Evolutionary conservation across 768 basidiomycete species (phyloP).

Genomic region (Porphyrellus cyaneotinctus): DNA sequence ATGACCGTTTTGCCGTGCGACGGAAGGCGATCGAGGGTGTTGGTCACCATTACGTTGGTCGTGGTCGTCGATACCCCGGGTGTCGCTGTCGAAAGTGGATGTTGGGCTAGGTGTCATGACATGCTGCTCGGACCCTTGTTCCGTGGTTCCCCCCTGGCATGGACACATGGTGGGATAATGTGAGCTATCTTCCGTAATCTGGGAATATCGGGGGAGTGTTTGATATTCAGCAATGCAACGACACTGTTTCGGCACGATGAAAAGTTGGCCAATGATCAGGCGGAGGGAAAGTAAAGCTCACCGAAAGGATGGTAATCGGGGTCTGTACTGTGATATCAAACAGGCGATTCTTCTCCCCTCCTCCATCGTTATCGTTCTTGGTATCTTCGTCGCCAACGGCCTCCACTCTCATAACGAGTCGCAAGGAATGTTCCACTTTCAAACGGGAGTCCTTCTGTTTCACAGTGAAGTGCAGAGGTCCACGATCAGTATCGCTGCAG

Average conservation of each 20-base stretch:
- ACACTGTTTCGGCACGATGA: conserved; percentile 44
- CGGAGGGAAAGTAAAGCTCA: conserved; percentile 36
- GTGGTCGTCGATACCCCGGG: not conserved
- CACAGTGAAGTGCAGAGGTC: conserved; percentile 66
- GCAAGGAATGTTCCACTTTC: conserved; percentile 69
- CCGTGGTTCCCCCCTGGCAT: conserved; percentile 28
- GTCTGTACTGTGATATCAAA: conserved; percentile 88
- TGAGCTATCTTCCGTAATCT: conserved; percentile 23
- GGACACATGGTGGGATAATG: conserved; percentile 36
- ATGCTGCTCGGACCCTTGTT: not conserved
- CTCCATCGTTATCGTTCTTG: conserved; percentile 53
- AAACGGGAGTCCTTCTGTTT: conserved; percentile 65
- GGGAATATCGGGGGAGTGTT: conserved; percentile 72
- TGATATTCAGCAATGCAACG: conserved; percentile 79
- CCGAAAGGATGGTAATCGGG: conserved; percentile 84
- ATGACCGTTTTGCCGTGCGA: not conserved
- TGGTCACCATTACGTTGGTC: not conserved
- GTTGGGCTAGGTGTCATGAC: conserved; percentile 28
- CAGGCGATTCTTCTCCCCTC: conserved; percentile 68
- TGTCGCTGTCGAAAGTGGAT: conserved; percentile 29
- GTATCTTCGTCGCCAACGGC: conserved; percentile 61
- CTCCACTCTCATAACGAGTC: conserved; percentile 79
- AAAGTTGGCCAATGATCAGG: not conserved
- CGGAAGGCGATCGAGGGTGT: conserved; percentile 2
- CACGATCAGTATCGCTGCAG: conserved; percentile 12